These are phyloP conservation scores for Allantophomopsis cytisporea DNA, from an alignment of 2,329 filamentous ascomycete species.

Conservation along the genomic window DNA sequence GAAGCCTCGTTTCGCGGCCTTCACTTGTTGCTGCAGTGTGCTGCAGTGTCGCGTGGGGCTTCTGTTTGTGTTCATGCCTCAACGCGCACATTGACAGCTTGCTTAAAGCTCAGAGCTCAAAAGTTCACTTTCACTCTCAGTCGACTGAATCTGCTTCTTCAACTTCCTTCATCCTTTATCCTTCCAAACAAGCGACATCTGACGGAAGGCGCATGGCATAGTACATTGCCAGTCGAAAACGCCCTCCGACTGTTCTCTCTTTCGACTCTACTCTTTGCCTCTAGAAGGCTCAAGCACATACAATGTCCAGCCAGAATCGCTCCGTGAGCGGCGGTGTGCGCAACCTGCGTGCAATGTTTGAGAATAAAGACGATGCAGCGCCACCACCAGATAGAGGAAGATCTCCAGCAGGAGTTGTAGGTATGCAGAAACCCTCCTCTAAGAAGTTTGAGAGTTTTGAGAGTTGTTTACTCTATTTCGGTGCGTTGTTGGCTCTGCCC, in stretches of 20 bases:
- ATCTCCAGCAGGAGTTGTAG: conserved; percentile 39
- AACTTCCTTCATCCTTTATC: too few species aligned
- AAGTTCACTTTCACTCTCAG: too few species aligned
- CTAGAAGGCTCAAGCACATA: not conserved
- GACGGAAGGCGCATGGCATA: too few species aligned
- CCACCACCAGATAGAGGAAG: conserved; percentile 44
- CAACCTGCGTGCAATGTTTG: conserved; percentile 72
- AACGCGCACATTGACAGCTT: conserved; percentile 1
- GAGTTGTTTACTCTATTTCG: too few species aligned
- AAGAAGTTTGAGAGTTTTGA: conserved; percentile 1
- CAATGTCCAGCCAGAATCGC: conserved; percentile 4
- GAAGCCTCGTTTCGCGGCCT: too few species aligned
- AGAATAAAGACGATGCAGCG: conserved; percentile 53
- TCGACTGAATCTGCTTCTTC: too few species aligned
- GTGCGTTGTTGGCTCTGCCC: not conserved
- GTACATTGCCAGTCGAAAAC: too few species aligned
- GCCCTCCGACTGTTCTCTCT: too few species aligned
- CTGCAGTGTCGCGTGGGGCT: too few species aligned
- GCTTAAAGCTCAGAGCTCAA: not conserved
- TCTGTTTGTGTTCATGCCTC: not conserved
- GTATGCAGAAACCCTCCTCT: conserved; percentile 21
- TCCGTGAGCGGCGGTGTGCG: conserved; percentile 26
- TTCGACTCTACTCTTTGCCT: too few species aligned
- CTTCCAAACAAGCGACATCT: too few species aligned
- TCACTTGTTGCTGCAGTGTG: too few species aligned